Base-by-base conservation (phyloP, 805 yeast species). In the Candida methanosorbosa region DNA sequence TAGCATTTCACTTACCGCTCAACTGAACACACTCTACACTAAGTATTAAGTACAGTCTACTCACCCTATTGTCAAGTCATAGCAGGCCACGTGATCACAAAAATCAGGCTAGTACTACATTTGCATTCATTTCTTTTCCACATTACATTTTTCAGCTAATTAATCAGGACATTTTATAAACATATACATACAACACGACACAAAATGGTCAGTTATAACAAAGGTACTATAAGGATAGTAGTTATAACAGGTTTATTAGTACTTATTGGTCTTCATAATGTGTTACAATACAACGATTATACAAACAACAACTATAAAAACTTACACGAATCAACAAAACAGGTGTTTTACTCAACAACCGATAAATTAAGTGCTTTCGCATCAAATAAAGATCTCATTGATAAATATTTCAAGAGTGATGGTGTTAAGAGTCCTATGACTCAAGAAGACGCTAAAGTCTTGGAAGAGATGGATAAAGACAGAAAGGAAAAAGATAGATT, bases 361-460 rank as follows among this genome's bases (percentile, higher is more conserved):
- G 20, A 29, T 23, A 24, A 19, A 21, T 21, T 21, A 21, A 11
- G 23, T 9, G 11, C 11, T 21, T 9, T 9, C 8, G 11, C 8
- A 9, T 27, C 35, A n/a, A 36, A 38, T 22, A 29, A 38, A 11
- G 18, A 31, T 18, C 43, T 48, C 27, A 39, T 47, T 17, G 9
- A 22, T 4, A 27, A 42, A 15, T 48, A 25, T n/a, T 29, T 42
- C 1, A 32, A 39, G 8, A 21, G 11, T 4, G 33, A 37, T 2
- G 28, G 28, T 1, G 39, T 6, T 9, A 29, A 29, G 7, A 13
- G 6, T 19, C 9, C 22, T 12, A 19, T 29, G 13, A 20, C 19
- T 5, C 11, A 15, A 20, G 13, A 17, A 9, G 38, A 35, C 9
- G 20, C 28, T 3, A 18, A 29, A 19, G 12, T 29, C 11, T n/a